Evolutionary conservation across 2,329 filamentous ascomycete species (phyloP).

Genomic region (Aspergillus puulaauensis): DNA sequence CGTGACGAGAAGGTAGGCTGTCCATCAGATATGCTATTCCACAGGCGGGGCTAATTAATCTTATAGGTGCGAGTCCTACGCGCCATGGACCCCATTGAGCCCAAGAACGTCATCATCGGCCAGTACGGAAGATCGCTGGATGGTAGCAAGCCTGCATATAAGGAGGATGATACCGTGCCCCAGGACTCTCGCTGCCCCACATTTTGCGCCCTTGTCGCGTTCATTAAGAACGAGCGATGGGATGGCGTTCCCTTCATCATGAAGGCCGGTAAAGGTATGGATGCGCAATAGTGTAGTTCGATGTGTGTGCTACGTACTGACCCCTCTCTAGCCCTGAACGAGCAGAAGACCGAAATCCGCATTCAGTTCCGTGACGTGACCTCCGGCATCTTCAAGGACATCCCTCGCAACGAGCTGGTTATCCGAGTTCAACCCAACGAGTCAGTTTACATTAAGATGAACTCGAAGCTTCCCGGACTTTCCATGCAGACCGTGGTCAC

Average conservation of each 20-base stretch:
- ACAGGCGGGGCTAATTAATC: slow-evolving; percentile 2
- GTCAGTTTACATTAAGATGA: slow-evolving; percentile 99
- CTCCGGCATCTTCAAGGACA: slow-evolving; percentile 99
- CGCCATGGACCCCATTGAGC: slow-evolving; percentile 90
- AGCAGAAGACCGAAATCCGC: slow-evolving; percentile 99
- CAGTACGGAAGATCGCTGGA: slow-evolving; percentile 97
- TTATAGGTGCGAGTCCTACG: slow-evolving; percentile 78
- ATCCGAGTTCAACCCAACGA: slow-evolving; percentile 99
- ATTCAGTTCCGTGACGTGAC: slow-evolving; percentile 99
- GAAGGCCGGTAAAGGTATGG: slow-evolving; percentile 84
- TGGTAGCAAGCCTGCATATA: slow-evolving; percentile 94
- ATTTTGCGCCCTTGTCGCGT: slow-evolving; percentile 94
- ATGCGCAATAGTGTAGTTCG: background rate
- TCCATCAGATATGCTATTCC: background rate
- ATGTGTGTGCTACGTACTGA: slow-evolving; percentile 16
- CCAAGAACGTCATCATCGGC: slow-evolving; percentile 99
- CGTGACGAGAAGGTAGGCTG: slow-evolving; percentile 79
- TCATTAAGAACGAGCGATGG: slow-evolving; percentile 99
- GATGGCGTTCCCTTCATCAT: slow-evolving; percentile 98
- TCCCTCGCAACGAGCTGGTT: slow-evolving; percentile 97
- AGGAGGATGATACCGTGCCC: slow-evolving; percentile 97
- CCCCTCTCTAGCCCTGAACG: slow-evolving; percentile 69
- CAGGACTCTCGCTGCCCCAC: slow-evolving; percentile 97
- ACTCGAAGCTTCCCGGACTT: slow-evolving; percentile 96
- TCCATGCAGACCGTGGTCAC: slow-evolving; percentile 99